phyloP scores from a whole-genome alignment of 139 green algal species.

The Diplosphaera chodatii region DNA sequence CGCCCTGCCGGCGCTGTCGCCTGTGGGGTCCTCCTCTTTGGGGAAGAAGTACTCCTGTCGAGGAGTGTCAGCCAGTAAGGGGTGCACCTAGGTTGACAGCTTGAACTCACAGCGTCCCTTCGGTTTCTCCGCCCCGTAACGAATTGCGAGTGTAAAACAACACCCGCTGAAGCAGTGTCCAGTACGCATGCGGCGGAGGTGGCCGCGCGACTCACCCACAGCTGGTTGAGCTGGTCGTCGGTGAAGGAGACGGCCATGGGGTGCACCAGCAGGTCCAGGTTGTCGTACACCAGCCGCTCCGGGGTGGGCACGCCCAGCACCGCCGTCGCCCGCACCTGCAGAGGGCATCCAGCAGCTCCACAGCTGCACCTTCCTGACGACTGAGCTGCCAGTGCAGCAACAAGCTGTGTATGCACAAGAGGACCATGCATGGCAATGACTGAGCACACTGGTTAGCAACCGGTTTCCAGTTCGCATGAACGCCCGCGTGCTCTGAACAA shows the following conservation, averaged over 20 bases:
- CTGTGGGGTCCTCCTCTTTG: slow-evolving; percentile 21
- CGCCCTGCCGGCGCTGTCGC: slow-evolving; percentile 15
- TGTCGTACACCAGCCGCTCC: slow-evolving; percentile 46
- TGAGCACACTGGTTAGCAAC: no score
- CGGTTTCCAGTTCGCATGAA: background rate
- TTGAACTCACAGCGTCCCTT: no score
- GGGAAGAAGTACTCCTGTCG: slow-evolving; percentile 56
- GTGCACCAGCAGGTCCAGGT: slow-evolving; percentile 58
- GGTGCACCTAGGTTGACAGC: no score
- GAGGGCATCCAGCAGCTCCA: slow-evolving; percentile 21
- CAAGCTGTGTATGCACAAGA: no score
- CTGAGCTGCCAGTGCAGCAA: no score
- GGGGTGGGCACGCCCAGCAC: slow-evolving; percentile 13
- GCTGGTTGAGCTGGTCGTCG: slow-evolving; percentile 30
- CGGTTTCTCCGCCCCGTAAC: no score
- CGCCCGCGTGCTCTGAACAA: no score
- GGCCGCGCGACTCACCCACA: slow-evolving; percentile 30
- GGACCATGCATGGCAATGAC: no score
- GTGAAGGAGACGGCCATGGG: slow-evolving; percentile 54
- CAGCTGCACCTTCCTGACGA: background rate
- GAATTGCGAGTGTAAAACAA: no score
- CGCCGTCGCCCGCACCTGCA: slow-evolving; percentile 8
- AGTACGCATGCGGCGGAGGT: no score
- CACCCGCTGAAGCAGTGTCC: no score
- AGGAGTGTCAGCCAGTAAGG: no score